These are phyloP conservation scores for Colletotrichum tabaci DNA, from an alignment of 2,329 filamentous ascomycete species.

Conservation along the genomic window DNA sequence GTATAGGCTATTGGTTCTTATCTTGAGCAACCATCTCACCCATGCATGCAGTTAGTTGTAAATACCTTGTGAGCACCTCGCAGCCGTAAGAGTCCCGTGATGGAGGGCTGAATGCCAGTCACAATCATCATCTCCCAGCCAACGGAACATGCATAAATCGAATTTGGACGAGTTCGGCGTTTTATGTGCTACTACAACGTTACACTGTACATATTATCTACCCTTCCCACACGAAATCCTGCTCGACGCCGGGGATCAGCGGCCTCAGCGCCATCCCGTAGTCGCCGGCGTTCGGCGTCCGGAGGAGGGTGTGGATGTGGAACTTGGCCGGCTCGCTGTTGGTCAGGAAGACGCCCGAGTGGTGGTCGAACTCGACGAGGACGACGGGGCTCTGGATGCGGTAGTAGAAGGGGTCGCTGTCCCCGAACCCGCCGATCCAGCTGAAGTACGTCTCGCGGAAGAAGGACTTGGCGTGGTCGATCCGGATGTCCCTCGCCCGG, in stretches of 20 bases:
- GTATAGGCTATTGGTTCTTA: no score
- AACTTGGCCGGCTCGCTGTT: constrained; percentile 83
- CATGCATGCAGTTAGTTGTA: no score
- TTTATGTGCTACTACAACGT: no score
- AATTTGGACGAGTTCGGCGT: no score
- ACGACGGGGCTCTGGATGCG: constrained; percentile 83
- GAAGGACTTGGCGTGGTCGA: constrained; percentile 68
- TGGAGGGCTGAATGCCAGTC: no score
- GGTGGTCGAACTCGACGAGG: constrained; percentile 84
- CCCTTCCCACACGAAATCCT: constrained; percentile 61
- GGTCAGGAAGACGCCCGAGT: constrained; percentile 82
- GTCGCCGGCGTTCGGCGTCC: constrained; percentile 82
- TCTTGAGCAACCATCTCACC: no score
- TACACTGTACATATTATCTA: constrained; percentile 29
- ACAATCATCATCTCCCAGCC: no score
- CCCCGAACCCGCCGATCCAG: constrained; percentile 81
- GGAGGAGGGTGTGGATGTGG: constrained; percentile 82
- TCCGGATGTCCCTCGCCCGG: constrained; percentile 65
- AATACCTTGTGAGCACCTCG: no score
- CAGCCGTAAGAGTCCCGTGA: no score
- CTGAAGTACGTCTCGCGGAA: constrained; percentile 83
- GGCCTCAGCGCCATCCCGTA: constrained; percentile 73
- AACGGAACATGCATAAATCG: no score
- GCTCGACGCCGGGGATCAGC: constrained; percentile 54
- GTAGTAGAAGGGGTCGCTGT: constrained; percentile 83